Conservation (phyloP, 768 basidiomycete genomes). For the Suillus americanus region DNA sequence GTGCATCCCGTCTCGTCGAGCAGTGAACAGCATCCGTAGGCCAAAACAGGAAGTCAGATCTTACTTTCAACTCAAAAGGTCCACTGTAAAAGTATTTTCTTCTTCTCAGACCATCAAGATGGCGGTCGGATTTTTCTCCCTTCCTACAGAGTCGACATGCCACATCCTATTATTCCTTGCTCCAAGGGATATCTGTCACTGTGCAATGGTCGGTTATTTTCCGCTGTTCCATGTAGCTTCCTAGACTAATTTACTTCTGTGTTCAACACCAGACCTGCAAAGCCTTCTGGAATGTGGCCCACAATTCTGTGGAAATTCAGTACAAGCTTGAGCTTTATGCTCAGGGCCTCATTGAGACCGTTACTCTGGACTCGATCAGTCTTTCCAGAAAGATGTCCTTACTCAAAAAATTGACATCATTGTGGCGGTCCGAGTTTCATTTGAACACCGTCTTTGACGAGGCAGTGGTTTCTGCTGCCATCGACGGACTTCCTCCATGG, state of each 20-base stretch:
- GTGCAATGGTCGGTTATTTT: not conserved
- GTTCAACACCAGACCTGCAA: not conserved
- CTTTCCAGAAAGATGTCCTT: not conserved
- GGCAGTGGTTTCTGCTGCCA: not conserved
- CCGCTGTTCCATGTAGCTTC: not conserved
- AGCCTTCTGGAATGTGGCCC: not conserved
- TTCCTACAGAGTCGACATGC: not conserved
- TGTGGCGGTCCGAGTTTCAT: not conserved
- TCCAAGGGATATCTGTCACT: not conserved
- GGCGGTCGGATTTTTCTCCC: not conserved
- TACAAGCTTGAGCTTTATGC: not conserved
- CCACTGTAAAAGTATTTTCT: not conserved
- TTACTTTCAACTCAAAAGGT: not conserved
- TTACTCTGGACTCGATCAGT: not conserved
- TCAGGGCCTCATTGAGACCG: not conserved
- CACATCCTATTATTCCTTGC: not conserved
- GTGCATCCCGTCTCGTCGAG: not conserved
- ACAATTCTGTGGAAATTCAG: not conserved
- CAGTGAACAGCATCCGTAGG: not conserved
- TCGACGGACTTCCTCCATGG: too few species aligned
- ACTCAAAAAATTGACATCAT: not conserved
- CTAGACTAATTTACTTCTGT: not conserved
- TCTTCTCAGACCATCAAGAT: not conserved
- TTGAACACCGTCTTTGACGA: not conserved
- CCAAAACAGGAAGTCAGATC: not conserved